Evolutionary conservation across 2,329 filamentous ascomycete species (phyloP).

Genomic region (Nigrospora sphaerica): DNA sequence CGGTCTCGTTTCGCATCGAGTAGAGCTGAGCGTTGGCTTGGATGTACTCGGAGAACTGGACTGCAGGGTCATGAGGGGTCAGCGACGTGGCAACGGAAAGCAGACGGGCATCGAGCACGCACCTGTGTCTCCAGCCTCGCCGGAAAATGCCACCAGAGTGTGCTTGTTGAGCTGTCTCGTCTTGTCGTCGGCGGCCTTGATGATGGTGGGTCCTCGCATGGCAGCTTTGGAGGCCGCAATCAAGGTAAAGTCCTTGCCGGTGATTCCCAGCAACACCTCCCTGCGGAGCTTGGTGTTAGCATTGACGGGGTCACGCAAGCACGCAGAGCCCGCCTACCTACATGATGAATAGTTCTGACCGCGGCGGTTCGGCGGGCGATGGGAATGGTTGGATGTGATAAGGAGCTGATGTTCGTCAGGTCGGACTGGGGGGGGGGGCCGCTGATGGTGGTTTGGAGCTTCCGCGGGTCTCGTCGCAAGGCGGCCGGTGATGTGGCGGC

Average conservation of each 20-base stretch:
- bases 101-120: constrained; percentile 18
- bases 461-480: constrained; percentile 2
- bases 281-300: constrained; percentile 36
- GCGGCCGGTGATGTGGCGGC: constrained; percentile 1
- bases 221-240: constrained; percentile 95
- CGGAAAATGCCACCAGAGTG: constrained; percentile 90
- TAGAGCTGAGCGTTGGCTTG: constrained; percentile 98
- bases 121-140: constrained; percentile 95
- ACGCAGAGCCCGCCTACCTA: too few relatives aligned
- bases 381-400: too few relatives aligned
- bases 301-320: not conserved
- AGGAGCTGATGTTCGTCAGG: too few relatives aligned
- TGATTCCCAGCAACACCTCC: constrained; percentile 97
- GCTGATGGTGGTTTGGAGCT: too few relatives aligned
- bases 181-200: constrained; percentile 96
- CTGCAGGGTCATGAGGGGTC: constrained; percentile 34
- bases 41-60: constrained; percentile 99
- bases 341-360: too few relatives aligned
- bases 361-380: too few relatives aligned
- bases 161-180: constrained; percentile 87
- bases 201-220: constrained; percentile 93
- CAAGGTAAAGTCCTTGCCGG: constrained; percentile 98
- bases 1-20: constrained; percentile 93
- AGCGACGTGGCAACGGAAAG: not conserved
- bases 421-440: too few relatives aligned